phyloP scores from a whole-genome alignment of 1,284 basidiomycete genomes.

The Cryptococcus sp. region DNA sequence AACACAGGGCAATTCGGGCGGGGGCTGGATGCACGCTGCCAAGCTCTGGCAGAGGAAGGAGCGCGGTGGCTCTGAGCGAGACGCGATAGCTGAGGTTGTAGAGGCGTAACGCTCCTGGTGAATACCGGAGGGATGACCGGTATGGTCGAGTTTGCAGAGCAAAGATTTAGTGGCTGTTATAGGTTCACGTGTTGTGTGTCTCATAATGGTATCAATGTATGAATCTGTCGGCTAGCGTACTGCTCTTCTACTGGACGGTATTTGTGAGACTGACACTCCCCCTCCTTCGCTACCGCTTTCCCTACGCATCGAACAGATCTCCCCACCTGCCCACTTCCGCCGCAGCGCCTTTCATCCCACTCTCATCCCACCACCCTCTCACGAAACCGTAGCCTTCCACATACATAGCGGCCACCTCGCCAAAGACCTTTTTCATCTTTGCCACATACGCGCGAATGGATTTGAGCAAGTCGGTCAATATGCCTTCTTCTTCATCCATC shows the following conservation, averaged over 20 bases:
- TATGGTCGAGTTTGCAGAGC: no score
- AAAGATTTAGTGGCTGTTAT: no score
- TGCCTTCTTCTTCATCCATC: conserved; percentile 12
- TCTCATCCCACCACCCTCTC: conserved; percentile 40
- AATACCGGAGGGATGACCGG: no score
- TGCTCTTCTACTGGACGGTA: no score
- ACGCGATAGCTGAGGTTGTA: no score
- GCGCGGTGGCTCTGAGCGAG: neutral
- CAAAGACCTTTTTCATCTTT: conserved; percentile 45
- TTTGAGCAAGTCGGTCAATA: conserved; percentile 15
- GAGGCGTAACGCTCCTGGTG: no score
- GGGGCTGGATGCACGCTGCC: conserved; percentile 16
- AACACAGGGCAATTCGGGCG: conserved; percentile 1
- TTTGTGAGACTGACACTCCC: no score
- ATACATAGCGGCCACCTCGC: conserved; percentile 37
- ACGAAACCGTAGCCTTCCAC: conserved; percentile 38
- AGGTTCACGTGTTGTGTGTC: no score
- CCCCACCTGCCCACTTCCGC: conserved; percentile 39
- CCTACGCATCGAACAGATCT: conserved; percentile 31
- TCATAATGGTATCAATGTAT: no score
- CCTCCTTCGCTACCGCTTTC: no score
- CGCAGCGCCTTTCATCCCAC: conserved; percentile 33
- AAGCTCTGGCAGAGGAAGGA: conserved; percentile 24
- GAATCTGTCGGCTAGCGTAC: no score
- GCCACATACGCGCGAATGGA: conserved; percentile 31